Percentiles rank a stretch among this genome's conserved stretches.
Evolutionary conservation across 371 early-diverging fungal species (phyloP).

Genomic region (Capillidium heterosporum): DNA sequence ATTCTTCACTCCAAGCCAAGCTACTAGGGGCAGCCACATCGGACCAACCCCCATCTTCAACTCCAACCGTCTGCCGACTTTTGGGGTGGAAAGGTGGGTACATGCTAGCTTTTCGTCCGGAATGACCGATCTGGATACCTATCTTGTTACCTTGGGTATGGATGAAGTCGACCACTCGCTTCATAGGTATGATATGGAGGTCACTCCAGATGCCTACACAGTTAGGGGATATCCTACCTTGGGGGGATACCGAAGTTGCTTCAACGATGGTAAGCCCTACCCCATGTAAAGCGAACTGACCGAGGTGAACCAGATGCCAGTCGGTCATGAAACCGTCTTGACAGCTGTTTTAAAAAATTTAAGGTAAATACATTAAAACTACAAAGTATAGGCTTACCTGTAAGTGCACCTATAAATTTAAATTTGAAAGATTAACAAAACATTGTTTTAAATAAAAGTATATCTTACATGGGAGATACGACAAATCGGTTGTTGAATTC

Average conservation of each 20-base stretch:
- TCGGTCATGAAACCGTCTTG: conserved; percentile 29
- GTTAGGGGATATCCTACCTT: conserved; percentile 60
- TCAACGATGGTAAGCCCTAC: conserved; percentile 60
- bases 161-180: conserved; percentile 35
- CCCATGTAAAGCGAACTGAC: conserved; percentile 47
- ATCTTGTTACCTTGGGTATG: conserved; percentile 37
- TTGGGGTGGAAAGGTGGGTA: conserved; percentile 19
- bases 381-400: not conserved
- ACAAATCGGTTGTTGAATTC: conserved; percentile 50
- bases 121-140: conserved; percentile 66
- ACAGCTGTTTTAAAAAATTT: conserved; percentile 39
- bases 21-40: conserved; percentile 53
- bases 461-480: conserved; percentile 56
- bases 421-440: not conserved
- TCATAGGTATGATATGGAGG: conserved; percentile 40
- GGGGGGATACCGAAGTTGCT: conserved; percentile 52
- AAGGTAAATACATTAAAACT: not conserved
- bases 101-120: conserved; percentile 60
- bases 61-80: conserved; percentile 13
- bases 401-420: not conserved
- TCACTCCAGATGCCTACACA: conserved; percentile 63
- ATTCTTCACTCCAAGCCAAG: conserved; percentile 20
- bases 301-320: conserved; percentile 49
- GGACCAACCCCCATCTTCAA: conserved; percentile 54
- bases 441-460: conserved; percentile 17